These are phyloP conservation scores for Leccinum arenicola DNA, from an alignment of 768 basidiomycete genomes.

Conservation along the genomic window DNA sequence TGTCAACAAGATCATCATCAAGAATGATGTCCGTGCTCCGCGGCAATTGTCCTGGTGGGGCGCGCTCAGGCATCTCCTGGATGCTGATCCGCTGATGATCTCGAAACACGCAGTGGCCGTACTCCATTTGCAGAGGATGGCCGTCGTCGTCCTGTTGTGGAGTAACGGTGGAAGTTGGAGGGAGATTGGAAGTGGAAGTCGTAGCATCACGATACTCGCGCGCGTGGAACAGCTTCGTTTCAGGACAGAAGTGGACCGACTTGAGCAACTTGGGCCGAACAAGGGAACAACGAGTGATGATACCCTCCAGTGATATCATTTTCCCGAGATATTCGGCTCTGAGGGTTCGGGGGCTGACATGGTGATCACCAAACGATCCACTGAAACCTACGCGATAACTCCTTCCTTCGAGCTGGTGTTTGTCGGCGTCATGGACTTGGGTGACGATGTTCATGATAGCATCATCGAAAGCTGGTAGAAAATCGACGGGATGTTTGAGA, in stretches of 20 bases:
- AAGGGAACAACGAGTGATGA: constrained; percentile 96
- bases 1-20: constrained; percentile 96
- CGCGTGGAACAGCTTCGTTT: constrained; percentile 77
- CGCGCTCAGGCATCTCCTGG: constrained; percentile 99
- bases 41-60: constrained; percentile 95
- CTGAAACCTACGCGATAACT: constrained; percentile 87
- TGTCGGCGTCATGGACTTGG: constrained; percentile 70
- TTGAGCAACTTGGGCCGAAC: constrained; percentile 98
- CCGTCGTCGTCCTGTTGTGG: constrained; percentile 94
- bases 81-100: constrained; percentile 98
- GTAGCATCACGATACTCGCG: constrained; percentile 94
- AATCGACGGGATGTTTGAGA: constrained; percentile 84
- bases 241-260: constrained; percentile 94
- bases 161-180: constrained; percentile 81
- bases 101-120: constrained; percentile 84
- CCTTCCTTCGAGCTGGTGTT: constrained; percentile 79
- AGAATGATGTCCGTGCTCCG: constrained; percentile 94
- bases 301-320: constrained; percentile 97
- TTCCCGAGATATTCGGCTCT: constrained; percentile 86
- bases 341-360: constrained; percentile 92
- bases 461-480: constrained; percentile 84
- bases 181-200: constrained; percentile 78
- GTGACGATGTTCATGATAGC: constrained; percentile 75
- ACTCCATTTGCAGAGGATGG: constrained; percentile 84
- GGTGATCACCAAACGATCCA: constrained; percentile 97